Conservation (phyloP, 192 early-diverging fungal genomes). For the Dissophora ornata region DNA sequence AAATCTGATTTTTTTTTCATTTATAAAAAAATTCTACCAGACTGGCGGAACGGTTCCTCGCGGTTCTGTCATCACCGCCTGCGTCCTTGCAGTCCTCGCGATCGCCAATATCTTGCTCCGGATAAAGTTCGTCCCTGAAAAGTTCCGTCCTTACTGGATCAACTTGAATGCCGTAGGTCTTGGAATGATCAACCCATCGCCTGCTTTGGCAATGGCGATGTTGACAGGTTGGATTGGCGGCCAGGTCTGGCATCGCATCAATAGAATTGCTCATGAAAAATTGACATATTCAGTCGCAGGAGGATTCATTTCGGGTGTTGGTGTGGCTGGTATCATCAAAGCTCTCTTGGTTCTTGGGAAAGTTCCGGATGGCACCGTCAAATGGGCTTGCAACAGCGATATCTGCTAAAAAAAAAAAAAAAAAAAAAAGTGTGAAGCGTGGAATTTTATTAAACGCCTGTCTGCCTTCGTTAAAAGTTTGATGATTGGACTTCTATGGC, state of each 20-base stretch:
- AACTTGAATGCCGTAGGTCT: constrained; percentile 70
- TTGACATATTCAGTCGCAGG: constrained; percentile 60
- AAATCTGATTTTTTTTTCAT: too few relatives aligned
- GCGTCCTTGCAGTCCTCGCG: constrained; percentile 57
- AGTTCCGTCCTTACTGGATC: constrained; percentile 64
- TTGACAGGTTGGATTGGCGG: constrained; percentile 57
- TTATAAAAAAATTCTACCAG: too few relatives aligned
- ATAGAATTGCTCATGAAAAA: constrained; percentile 37
- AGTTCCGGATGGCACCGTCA: constrained; percentile 11
- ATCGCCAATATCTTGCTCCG: constrained; percentile 53
- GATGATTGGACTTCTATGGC: too few relatives aligned
- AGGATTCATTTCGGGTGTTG: constrained; percentile 52
- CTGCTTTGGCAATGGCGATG: constrained; percentile 62
- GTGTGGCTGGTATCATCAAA: constrained; percentile 51
- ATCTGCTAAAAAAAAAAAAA: constrained; percentile 36
- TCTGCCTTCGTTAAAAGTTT: too few relatives aligned
- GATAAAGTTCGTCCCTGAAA: constrained; percentile 62
- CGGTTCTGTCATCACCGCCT: constrained; percentile 57
- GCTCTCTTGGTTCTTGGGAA: constrained; percentile 24
- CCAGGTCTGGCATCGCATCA: constrained; percentile 56
- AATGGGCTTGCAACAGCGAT: constrained; percentile 16
- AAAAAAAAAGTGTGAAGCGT: too few relatives aligned
- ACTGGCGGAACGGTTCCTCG: constrained; percentile 52
- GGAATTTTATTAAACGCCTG: too few relatives aligned
- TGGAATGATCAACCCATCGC: constrained; percentile 63